Conservation (phyloP, 352 stramenopile genomes). For the Phytophthora tentaculata region DNA sequence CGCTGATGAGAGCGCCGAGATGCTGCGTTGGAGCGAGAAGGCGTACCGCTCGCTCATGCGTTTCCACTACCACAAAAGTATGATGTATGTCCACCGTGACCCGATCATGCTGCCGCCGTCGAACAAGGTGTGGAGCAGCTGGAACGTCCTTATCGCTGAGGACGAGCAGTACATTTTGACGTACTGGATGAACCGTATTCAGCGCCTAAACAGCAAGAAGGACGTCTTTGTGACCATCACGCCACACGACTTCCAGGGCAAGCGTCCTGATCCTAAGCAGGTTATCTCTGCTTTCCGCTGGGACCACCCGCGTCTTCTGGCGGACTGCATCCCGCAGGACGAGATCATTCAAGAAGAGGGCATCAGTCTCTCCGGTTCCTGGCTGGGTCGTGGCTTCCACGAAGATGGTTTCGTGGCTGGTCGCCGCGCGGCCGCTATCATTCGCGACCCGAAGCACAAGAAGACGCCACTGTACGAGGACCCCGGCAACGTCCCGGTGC, state of each 20-base stretch:
- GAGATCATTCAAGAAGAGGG: slow-evolving; percentile 87
- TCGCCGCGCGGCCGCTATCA: slow-evolving; percentile 75
- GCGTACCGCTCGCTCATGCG: slow-evolving; percentile 76
- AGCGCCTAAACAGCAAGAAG: slow-evolving; percentile 86
- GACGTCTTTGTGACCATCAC: slow-evolving; percentile 90
- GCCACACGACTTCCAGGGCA: slow-evolving; percentile 71
- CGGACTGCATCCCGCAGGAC: slow-evolving; percentile 86
- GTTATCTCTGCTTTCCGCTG: slow-evolving; percentile 83
- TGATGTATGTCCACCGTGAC: slow-evolving; percentile 89
- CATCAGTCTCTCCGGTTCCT: slow-evolving; percentile 83
- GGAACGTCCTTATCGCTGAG: slow-evolving; percentile 88
- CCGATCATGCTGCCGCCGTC: slow-evolving; percentile 71
- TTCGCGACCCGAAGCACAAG: slow-evolving; percentile 78
- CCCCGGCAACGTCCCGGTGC: slow-evolving; percentile 79
- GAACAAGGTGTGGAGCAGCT: slow-evolving; percentile 84
- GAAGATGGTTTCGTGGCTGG: slow-evolving; percentile 89
- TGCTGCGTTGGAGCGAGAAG: slow-evolving; percentile 75
- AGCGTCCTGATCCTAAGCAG: slow-evolving; percentile 52
- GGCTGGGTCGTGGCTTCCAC: slow-evolving; percentile 87
- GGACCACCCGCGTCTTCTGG: slow-evolving; percentile 85
- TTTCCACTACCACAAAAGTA: slow-evolving; percentile 88
- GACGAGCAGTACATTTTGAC: slow-evolving; percentile 88
- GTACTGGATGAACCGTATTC: slow-evolving; percentile 92
- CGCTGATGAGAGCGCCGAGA: slow-evolving; percentile 76
- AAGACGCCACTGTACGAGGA: slow-evolving; percentile 83